Conservation (phyloP, 192 early-diverging fungal species). For the Dissophora ornata region DNA sequence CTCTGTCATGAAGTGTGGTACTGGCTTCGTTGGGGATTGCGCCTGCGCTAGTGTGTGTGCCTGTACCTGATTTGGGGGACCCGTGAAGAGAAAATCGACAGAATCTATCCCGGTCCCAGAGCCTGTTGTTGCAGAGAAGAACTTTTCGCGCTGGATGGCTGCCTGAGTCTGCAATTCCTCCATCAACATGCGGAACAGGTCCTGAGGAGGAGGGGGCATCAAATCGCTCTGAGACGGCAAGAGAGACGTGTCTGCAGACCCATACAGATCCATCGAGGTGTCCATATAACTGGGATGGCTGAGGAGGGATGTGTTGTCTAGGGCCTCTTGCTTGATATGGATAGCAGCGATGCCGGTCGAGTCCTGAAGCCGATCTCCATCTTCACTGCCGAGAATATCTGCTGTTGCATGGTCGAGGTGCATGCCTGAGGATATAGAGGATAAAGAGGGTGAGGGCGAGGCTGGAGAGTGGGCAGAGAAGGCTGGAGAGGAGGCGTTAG, state of each 20-base stretch:
- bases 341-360: background rate
- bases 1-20: slow-evolving; percentile 21
- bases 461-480: slow-evolving; percentile 15
- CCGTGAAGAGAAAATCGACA: slow-evolving; percentile 40
- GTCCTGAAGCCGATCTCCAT: background rate
- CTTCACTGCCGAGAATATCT: background rate
- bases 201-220: slow-evolving; percentile 34
- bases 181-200: slow-evolving; percentile 41
- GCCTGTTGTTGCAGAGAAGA: slow-evolving; percentile 28
- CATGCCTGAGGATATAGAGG: slow-evolving; percentile 1
- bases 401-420: background rate
- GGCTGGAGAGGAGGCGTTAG: slow-evolving; percentile 7
- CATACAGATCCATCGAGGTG: slow-evolving; percentile 39
- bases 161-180: slow-evolving; percentile 44
- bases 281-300: slow-evolving; percentile 29
- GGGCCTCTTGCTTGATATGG: slow-evolving; percentile 19
- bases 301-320: slow-evolving; percentile 9
- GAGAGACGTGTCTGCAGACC: slow-evolving; percentile 14
- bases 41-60: background rate
- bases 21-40: slow-evolving; percentile 1
- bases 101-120: slow-evolving; percentile 39
- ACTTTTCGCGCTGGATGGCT: slow-evolving; percentile 43
- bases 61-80: slow-evolving; percentile 21
- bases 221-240: too few relatives aligned
- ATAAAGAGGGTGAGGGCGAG: slow-evolving; percentile 9